Evolutionary conservation across 1,139 yeast species (phyloP).

Genomic region (Yarrowia galli): DNA sequence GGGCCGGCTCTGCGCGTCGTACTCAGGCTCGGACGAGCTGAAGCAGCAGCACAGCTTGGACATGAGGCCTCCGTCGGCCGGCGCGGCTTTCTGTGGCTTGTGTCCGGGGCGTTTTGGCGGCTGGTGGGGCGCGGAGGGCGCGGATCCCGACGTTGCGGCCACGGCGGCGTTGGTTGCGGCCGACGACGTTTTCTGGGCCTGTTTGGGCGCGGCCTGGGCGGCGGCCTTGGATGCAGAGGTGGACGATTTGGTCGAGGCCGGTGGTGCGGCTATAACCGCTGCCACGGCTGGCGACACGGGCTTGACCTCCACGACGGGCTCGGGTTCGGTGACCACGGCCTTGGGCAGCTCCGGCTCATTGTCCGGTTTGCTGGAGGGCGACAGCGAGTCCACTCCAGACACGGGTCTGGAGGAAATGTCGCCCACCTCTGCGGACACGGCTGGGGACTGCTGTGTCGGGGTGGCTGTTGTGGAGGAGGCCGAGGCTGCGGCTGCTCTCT

Average conservation of each 20-base stretch:
- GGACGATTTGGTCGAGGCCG: no score
- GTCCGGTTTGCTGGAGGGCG: not conserved
- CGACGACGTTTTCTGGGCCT: not conserved
- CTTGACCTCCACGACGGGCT: not conserved
- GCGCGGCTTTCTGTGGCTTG: not conserved
- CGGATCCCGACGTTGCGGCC: slow-evolving; percentile 6
- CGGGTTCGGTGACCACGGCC: slow-evolving; percentile 21
- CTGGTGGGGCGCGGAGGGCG: slow-evolving; percentile 19
- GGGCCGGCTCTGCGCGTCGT: slow-evolving; percentile 18
- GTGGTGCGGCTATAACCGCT: no score
- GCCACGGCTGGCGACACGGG: not conserved
- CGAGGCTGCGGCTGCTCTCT: not conserved
- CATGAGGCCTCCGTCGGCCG: slow-evolving; percentile 4
- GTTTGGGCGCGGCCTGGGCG: not conserved
- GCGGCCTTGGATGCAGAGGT: not conserved
- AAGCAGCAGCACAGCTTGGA: slow-evolving; percentile 36
- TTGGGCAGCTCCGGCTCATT: not conserved
- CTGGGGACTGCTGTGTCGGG: slow-evolving; percentile 12
- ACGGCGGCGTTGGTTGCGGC: slow-evolving; percentile 2
- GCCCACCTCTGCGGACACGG: slow-evolving; percentile 33
- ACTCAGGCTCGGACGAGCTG: slow-evolving; percentile 21
- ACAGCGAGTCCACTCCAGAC: slow-evolving; percentile 18
- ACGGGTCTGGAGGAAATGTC: slow-evolving; percentile 34
- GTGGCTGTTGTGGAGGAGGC: not conserved
- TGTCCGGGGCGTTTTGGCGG: slow-evolving; percentile 28